Base-by-base conservation (phyloP, 176 grass and related monocot species). In the Aegilops speltoides region DNA sequence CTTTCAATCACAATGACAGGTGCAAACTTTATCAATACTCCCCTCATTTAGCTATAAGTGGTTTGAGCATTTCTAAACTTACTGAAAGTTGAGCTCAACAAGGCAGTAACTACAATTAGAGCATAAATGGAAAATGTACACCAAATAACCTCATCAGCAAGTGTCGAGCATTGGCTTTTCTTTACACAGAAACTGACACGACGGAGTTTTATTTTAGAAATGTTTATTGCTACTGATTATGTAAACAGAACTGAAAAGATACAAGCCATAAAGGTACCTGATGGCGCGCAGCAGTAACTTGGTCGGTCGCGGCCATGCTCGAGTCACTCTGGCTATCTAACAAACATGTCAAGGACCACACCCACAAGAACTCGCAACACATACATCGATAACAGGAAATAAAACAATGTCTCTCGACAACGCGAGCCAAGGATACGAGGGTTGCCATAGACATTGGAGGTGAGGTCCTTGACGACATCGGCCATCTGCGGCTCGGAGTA, bases 251-350 rank as follows among this genome's bases (percentile, higher is more conserved):
- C 24, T 48, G 65, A 10, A 7, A 7, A 61, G 40, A 38, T 74
- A 17, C 46, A 88, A 61, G n/a, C 22, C 10, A 15, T 2, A 66
- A 73, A 45, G 20, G 3, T 84, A 98, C 95, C 91, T 95, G 86
- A 83, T 89, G 93, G 16, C 96, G 93, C 31, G 84, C 90, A 77
- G 88, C 87, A 73, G 81, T 77, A 81, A 98, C 75, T 32, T 88
- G 54, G 40, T 94, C 90, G 12, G 73, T 89, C 5, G 93, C 81
- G 59, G 90, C 90, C 70, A 91, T 84, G 64, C 96, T 98, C 64
- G 93, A 92, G 89, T 98, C 93, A 10, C 89, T 95, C 86, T 95
- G 96, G 79, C 93, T 98, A 95, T 98, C 93, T 95, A 89, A 77
- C 41, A 80, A 57, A 59, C 24, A 63, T 26, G 41, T 92, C 84